These are phyloP conservation scores for Diplosphaera chodatii DNA, from an alignment of 139 green algal species.

Conservation along the genomic window DNA sequence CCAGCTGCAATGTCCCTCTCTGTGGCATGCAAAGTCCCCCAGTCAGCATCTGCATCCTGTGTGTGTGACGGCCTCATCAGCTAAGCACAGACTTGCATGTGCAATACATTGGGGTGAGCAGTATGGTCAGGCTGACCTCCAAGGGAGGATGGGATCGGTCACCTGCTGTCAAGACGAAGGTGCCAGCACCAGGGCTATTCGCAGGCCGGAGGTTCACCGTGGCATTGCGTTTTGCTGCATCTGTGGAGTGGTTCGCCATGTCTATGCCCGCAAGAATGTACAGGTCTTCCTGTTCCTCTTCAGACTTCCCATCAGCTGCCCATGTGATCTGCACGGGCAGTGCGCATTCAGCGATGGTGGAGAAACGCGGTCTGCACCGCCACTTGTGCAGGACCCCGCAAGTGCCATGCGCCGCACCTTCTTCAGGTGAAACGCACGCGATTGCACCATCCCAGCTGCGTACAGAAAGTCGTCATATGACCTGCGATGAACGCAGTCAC, in stretches of 20 bases:
- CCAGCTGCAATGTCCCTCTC: constrained; percentile 42
- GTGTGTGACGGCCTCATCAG: too few species aligned
- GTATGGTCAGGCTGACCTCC: too few species aligned
- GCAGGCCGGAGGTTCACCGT: constrained; percentile 29
- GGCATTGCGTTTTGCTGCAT: constrained; percentile 30
- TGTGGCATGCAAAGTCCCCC: constrained; percentile 12
- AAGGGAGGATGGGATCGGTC: background rate
- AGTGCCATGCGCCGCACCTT: constrained; percentile 51
- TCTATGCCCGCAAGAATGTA: constrained; percentile 63
- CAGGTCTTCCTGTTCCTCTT: constrained; percentile 24
- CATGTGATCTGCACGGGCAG: background rate
- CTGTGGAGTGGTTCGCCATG: constrained; percentile 62
- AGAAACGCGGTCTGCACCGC: too few species aligned
- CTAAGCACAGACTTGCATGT: too few species aligned
- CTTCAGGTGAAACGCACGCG: constrained; percentile 61
- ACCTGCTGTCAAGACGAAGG: constrained; percentile 56
- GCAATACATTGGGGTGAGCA: too few species aligned
- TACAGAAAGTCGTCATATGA: constrained; percentile 30
- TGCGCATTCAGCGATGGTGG: background rate
- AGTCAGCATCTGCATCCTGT: background rate
- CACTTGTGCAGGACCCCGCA: too few species aligned
- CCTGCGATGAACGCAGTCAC: too few species aligned
- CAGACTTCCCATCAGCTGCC: constrained; percentile 3
- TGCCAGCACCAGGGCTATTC: constrained; percentile 16
- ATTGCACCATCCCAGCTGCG: constrained; percentile 55